Base-by-base conservation (phyloP, 2,329 filamentous ascomycete species). In the Ophiostoma fasciatum region DNA sequence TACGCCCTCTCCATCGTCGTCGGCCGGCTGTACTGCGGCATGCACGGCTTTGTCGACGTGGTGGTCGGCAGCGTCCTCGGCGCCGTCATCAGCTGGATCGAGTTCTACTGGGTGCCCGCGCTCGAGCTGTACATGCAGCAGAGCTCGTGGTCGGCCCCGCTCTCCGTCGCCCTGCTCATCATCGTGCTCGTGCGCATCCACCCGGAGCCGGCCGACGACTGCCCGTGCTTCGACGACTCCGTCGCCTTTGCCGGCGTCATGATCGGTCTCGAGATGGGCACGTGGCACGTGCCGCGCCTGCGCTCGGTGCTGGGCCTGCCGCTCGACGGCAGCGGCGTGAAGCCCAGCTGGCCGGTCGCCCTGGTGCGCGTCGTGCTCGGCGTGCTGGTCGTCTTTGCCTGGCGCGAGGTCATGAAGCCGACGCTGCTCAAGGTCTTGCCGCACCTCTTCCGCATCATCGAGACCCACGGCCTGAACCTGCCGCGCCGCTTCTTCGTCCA, bases 1-100 rank as follows among this genome's bases (percentile, higher is more conserved):
- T 98, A 96, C 53, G 83, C 82, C 23, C 60, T 74, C 11, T 94
- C 88, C 19, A 96, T 98, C 51, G 71, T 94, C 28, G 63, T 96
- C 43, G 90, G 90, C 6, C 76, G 90, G 15, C 64, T 98, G 25
- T 96, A 98, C 61, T 98, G 90, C 52, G 90, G 90, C 42, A 98
- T 98, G 90, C 90, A 98, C 58, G 90, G 90, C 10, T 94, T 96
- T 58, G 66, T 90, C 29, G 90, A 98, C 56, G 85, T 96, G 18
- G 59, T 90, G 12, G 57, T 90, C 38, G 90, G 90, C 7, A 83
- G 79, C 37, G 48, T 75, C 12, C 66, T 94, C 38, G 90, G 90
- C 22, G 78, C 76, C 10, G 57, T 69, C 35, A 70, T 78, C 44
- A 68, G 67, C 18, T 53, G 69, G 20, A 45, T 72, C 42, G 73